Base-by-base conservation (phyloP, 352 stramenopile genomes). In the Blastocystis sp. region DNA sequence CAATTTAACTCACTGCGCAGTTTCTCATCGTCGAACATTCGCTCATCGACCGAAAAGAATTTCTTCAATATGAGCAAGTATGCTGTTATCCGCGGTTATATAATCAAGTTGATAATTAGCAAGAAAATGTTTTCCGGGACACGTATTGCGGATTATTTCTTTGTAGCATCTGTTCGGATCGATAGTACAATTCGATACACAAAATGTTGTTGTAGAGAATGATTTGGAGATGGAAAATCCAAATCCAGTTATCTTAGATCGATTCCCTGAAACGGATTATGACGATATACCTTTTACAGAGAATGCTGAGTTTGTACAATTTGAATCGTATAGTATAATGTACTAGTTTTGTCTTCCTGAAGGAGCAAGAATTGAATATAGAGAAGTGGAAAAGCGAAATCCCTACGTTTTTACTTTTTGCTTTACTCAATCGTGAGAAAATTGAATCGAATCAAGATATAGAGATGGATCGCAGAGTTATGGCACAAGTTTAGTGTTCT, bases 231-330 rank as follows among this genome's bases (percentile, higher is more conserved):
- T 7, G 45, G 73, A 85, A 41, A 85, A 69, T 68, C 73, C 73
- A 45, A 62, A 68, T 85, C 73, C 73, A 13, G 53, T 54, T 0
- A 62, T 85, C 37, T 7, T 85, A 9, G 73, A 66, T 69, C 73
- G 73, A 16, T 85, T 85, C 39, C 73, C 73, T 20, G 11, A 34
- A 16, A 39, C 34, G 0, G 73, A 85, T 68, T 85, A 85, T 30
- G 73, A 85, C 26, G 73, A 85, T 66, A 7, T 85, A 30, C 73
- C 73, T 13, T 85, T 85, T 85, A 85, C 73, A n/a, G 73, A 85
- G 73, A 85, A 85, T 85, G 73, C 73, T 13, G 73, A 85, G 26
- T 85, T 85, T 68, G 73, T 85, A 26, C 18, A 34, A 53, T 37
- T 66, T 30, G 4, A 59, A 59, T 41, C 0, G 24, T 64, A 53